Conservation (phyloP, 2,329 filamentous ascomycete species). For the Emericellopsis cladophorae region DNA sequence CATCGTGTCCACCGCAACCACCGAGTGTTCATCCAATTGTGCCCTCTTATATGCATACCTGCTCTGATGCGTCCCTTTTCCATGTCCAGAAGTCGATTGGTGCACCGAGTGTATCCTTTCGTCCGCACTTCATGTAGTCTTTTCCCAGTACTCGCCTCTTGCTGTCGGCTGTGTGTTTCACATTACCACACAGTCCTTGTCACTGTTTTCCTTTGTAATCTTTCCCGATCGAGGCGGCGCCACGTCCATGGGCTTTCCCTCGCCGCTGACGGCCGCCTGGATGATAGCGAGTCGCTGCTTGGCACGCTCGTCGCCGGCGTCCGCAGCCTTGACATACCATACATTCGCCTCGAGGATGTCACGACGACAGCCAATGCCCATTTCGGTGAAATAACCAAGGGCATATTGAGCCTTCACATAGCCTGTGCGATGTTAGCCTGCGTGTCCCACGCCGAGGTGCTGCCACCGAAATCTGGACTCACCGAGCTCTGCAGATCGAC, state of each 20-base stretch:
- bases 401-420: constrained; percentile 77
- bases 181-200: constrained; percentile 48
- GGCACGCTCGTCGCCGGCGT: constrained; percentile 80
- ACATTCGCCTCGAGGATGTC: constrained; percentile 96
- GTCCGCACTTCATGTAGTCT: too few relatives aligned
- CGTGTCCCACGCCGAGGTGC: neutral
- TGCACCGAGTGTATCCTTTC: too few relatives aligned
- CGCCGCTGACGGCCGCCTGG: constrained; percentile 58
- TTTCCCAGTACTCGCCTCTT: neutral
- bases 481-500: constrained; percentile 76
- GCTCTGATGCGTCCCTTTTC: too few relatives aligned
- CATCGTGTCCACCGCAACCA: too few relatives aligned
- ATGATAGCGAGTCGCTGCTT: constrained; percentile 81
- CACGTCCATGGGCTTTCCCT: constrained; percentile 42
- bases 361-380: constrained; percentile 89
- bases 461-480: constrained; percentile 20
- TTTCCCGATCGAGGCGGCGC: constrained; percentile 37
- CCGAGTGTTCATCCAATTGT: too few relatives aligned
- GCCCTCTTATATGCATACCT: too few relatives aligned
- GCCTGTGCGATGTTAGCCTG: constrained; percentile 26
- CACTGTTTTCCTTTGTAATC: constrained; percentile 36
- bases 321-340: constrained; percentile 94
- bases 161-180: constrained; percentile 11
- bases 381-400: constrained; percentile 93
- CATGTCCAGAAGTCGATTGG: too few relatives aligned